Evolutionary conservation across 2,329 filamentous ascomycete species (phyloP).

Genomic region (Biscogniauxia mediterranea): DNA sequence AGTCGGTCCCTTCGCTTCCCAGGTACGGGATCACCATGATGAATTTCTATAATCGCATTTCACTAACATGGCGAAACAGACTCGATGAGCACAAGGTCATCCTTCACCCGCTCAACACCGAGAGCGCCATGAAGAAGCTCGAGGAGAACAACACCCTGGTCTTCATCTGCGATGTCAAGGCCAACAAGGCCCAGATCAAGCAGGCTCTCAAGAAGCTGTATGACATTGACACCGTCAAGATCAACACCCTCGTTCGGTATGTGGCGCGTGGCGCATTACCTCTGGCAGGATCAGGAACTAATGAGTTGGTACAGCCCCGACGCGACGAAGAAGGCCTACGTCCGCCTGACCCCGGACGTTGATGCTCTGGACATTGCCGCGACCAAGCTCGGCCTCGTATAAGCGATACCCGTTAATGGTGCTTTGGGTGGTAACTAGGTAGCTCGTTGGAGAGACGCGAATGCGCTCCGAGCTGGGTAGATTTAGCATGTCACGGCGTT

Average conservation of each 20-base stretch:
- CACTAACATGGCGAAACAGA: conserved; percentile 34
- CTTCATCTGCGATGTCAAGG: conserved; percentile 95
- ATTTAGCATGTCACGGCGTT: conserved; percentile 37
- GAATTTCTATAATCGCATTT: not conserved
- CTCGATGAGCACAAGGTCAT: conserved; percentile 98
- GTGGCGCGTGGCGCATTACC: conserved; percentile 26
- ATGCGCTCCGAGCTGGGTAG: conserved; percentile 27
- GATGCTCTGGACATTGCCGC: conserved; percentile 99
- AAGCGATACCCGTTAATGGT: conserved; percentile 46
- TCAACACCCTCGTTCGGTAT: conserved; percentile 98
- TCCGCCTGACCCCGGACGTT: conserved; percentile 90
- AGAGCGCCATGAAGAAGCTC: conserved; percentile 99
- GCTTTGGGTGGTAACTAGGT: conserved; percentile 18
- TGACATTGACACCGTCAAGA: conserved; percentile 96
- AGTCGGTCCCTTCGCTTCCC: conserved; percentile 84
- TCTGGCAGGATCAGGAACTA: conserved; percentile 6
- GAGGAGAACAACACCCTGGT: conserved; percentile 99
- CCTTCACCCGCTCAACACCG: conserved; percentile 97
- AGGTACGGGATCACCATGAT: conserved; percentile 29
- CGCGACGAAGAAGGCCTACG: conserved; percentile 98
- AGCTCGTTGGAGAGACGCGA: conserved; percentile 22
- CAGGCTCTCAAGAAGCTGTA: conserved; percentile 97
- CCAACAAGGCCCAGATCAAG: conserved; percentile 99
- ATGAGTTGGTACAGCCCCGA: conserved; percentile 65
- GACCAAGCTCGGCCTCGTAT: conserved; percentile 98